Evolutionary conservation across 768 basidiomycete genomes (phyloP), one percentile per base, ranked within the genome.

Genomic region (Scleroderma bovista): DNA sequence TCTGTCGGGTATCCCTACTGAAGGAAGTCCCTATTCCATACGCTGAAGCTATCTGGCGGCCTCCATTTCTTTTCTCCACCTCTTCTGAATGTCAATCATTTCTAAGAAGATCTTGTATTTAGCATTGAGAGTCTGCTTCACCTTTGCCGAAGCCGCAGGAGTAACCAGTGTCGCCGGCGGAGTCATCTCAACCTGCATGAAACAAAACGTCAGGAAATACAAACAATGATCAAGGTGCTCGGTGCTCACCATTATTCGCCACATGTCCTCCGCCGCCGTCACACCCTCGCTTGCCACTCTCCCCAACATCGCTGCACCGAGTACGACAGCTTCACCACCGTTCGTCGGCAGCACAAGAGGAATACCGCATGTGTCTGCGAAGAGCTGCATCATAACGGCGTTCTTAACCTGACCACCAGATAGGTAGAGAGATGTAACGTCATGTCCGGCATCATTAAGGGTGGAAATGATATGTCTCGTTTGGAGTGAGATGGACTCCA

Each of bases 101-200:
- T 97, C 93, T 50, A 79, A 69, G 73, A 97, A 98, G 60, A 97
- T 93, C 65, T 80, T 83, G 69, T 96, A 98, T 72, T 99, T 99
- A 8, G 86, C 91, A 48, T 90, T 82, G 45, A 98, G 71, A 42
- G 98, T 65, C 60, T 74, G 84, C 67, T 80, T 83, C 68, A 88
- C 91, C 65, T 71, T 79, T 1, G 65, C 53, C 3, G 77, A 75
- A 11, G 83, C 81, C 15, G 72, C 69, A 2, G 94, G 90, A 7
- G 68, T 62, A 31, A 99, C 75, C 39, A 86, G 71, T 15, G 77
- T 81, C 4, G 88, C 95, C 1, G 83, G 72, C 31, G 89, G 86
- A 7, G 93, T 95, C 96, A 99, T 98, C 57, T 92, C 86, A 29
- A 88, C 81, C 90, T 92, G 56, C 19, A 7, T 31, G 8, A 29